These are phyloP conservation scores for Candida hispaniensis DNA, from an alignment of 805 yeast genomes.

Conservation along the genomic window DNA sequence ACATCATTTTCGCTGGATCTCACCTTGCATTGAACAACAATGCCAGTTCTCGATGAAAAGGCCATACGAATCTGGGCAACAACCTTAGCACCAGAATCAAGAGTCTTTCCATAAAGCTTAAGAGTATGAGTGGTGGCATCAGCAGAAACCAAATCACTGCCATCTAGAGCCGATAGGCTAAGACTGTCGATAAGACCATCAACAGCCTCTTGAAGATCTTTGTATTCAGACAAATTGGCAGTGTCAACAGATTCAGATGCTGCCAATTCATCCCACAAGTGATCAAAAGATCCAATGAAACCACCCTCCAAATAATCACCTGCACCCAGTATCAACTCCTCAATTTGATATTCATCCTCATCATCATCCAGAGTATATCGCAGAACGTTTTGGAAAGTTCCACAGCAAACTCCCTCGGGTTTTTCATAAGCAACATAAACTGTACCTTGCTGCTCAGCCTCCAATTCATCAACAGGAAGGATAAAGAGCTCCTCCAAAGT, in stretches of 20 bases:
- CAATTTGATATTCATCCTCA: constrained; percentile 89
- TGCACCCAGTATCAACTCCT: constrained; percentile 57
- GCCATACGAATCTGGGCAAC: constrained; percentile 37
- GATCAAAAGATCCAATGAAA: constrained; percentile 64
- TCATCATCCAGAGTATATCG: constrained; percentile 76
- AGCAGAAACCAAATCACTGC: constrained; percentile 49
- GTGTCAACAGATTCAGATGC: constrained; percentile 49
- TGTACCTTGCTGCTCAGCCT: constrained; percentile 60
- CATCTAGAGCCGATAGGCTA: constrained; percentile 63
- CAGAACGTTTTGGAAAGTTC: constrained; percentile 52
- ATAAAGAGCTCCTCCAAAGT: constrained; percentile 49
- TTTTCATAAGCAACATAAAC: constrained; percentile 68
- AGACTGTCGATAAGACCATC: constrained; percentile 42
- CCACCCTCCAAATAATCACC: constrained; percentile 79
- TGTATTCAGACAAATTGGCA: constrained; percentile 46
- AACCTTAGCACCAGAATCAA: constrained; percentile 36
- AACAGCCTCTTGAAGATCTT: constrained; percentile 44
- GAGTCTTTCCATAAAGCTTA: constrained; percentile 73
- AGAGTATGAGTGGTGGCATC: constrained; percentile 50
- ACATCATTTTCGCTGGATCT: constrained; percentile 35
- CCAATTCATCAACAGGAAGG: constrained; percentile 60
- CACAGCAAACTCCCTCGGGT: constrained; percentile 37
- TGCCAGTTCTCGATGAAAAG: constrained; percentile 34
- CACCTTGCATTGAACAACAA: constrained; percentile 22
- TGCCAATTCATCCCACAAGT: constrained; percentile 60